Evolutionary conservation across 345 rosid species (phyloP), one percentile per base, ranked within the genome.

Genomic region (Arabis alpina): DNA sequence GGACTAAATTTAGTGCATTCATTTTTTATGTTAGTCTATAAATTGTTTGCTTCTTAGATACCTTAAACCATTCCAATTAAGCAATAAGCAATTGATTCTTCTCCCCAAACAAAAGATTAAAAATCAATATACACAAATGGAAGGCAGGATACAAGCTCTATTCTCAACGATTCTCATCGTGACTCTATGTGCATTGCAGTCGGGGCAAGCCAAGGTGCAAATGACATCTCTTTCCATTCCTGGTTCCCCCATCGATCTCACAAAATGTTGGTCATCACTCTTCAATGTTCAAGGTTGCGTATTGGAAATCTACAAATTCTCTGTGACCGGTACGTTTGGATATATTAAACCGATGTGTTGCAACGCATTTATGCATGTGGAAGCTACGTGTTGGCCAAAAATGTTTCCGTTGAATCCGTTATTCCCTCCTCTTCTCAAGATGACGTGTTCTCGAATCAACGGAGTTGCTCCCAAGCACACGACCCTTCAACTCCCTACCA

Each of bases 371-470:
- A 39, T 8, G 0, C 32, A 57, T 6, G 32, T 39, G 3, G 16
- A 58, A 40, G 64, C 48, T 40, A 57, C 37, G n/a, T 57, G 62
- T 57, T 57, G 63, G 47, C 47, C 47, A 39, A 7, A 19, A 3
- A 58, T 58, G 48, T 40, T 58, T 40, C 30, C 48, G 1, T 4
- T 58, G 16, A 23, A 58, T 23, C 63, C 47, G 1, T 19, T 39
- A 0, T 39, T 58, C 63, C 34, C 63, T 58, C 48, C 48, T 58
- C 63, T 58, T 23, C 34, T 58, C 11, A 40, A 58, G 6, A 9
- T 40, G 40, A 11, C 1, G 0, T 58, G 63, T 0, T 11, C 48
- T 58, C 34, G 32, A 10, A 58, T 58, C 47, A 23, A 0, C 14
- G 30, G 45, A 19, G 16, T 30, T 5, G 10, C 30, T 2, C 37